phyloP scores from a whole-genome alignment of 768 basidiomycete species.

The Hydnomerulius pinastri region DNA sequence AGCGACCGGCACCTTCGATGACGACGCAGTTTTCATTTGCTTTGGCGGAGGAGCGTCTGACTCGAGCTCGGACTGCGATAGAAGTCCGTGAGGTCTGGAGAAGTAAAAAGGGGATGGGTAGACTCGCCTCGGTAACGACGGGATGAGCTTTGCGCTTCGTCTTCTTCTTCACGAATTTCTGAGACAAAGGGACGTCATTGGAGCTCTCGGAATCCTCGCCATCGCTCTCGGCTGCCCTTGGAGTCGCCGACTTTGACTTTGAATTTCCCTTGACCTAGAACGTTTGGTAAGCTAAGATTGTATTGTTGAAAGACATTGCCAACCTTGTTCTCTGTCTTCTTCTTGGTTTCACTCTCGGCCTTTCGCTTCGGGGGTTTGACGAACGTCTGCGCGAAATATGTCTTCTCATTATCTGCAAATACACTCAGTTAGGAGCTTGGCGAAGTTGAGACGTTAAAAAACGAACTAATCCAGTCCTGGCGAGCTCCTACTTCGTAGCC shows the following conservation, averaged over 20 bases:
- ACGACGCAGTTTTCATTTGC: neutral
- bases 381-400: constrained; percentile 34
- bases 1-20: constrained; percentile 1
- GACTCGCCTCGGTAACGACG: constrained; percentile 16
- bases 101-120: neutral
- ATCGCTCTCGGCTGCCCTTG: constrained; percentile 9
- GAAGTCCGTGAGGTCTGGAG: neutral
- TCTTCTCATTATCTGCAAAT: constrained; percentile 40
- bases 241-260: constrained; percentile 11
- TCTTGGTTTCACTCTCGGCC: constrained; percentile 14
- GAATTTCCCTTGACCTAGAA: constrained; percentile 19
- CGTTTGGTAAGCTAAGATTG: constrained; percentile 1
- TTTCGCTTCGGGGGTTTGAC: constrained; percentile 18
- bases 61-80: constrained; percentile 20
- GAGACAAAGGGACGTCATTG: constrained; percentile 1
- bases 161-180: constrained; percentile 1
- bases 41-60: constrained; percentile 6
- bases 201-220: constrained; percentile 12
- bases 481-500: constrained; percentile 48
- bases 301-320: neutral
- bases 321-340: constrained; percentile 23
- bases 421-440: neutral
- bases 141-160: constrained; percentile 3
- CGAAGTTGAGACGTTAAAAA: neutral
- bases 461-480: constrained; percentile 60